A percentile compares a stretch with the other conserved stretches of the same genome.
phyloP scores from a whole-genome alignment of 2,329 filamentous ascomycete species.

The Emericellopsis atlantica region DNA sequence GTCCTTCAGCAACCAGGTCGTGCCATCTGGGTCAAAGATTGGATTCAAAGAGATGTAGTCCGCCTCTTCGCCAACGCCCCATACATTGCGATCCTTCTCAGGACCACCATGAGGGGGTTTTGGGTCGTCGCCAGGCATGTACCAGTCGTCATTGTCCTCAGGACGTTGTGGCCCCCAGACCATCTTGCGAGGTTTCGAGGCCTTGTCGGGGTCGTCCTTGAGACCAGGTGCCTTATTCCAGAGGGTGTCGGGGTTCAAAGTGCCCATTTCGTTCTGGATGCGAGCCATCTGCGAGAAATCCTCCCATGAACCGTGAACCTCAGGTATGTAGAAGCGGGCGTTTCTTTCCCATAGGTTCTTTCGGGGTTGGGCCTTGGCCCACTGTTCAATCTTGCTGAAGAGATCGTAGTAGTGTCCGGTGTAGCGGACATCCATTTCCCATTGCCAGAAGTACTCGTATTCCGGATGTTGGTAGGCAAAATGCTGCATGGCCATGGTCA shows the following conservation, averaged over 20 bases:
- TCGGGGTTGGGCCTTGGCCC: conserved; percentile 61
- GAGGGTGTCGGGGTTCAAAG: conserved; percentile 51
- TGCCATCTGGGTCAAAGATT: conserved; percentile 80
- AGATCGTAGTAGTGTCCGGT: conserved; percentile 76
- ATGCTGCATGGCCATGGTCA: conserved; percentile 90
- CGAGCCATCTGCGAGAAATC: conserved; percentile 65
- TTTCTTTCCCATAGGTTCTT: conserved; percentile 77
- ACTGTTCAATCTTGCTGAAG: conserved; percentile 55
- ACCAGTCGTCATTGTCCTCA: conserved; percentile 53
- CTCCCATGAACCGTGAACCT: conserved; percentile 65
- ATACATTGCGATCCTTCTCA: conserved; percentile 69
- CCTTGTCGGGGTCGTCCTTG: conserved; percentile 22
- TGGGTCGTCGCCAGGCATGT: conserved; percentile 61
- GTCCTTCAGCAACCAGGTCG: conserved; percentile 69
- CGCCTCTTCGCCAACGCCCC: conserved; percentile 84
- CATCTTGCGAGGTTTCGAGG: conserved; percentile 39
- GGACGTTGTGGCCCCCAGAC: conserved; percentile 80
- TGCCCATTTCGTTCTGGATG: conserved; percentile 61
- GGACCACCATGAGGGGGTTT: conserved; percentile 56
- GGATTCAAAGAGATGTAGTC: conserved; percentile 89
- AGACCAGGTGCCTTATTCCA: conserved; percentile 42
- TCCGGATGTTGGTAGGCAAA: conserved; percentile 83
- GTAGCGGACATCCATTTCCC: conserved; percentile 89
- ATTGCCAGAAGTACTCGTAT: conserved; percentile 88
- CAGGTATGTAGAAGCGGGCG: conserved; percentile 64